Evolutionary conservation across 768 basidiomycete species (phyloP), one percentile per base, ranked within the genome.

Genomic region (Tylopilus vinaceipallidus): DNA sequence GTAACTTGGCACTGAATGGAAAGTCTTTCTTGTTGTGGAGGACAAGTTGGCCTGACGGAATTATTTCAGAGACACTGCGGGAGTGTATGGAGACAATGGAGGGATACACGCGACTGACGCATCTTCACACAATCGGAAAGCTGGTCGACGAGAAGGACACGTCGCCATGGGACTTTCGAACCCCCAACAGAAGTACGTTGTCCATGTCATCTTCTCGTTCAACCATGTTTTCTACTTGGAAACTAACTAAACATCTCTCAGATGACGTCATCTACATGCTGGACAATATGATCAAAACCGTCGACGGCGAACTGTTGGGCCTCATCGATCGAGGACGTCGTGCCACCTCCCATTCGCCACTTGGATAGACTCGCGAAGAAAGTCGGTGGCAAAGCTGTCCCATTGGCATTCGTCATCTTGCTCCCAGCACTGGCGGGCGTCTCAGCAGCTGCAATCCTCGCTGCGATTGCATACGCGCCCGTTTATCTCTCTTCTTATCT

Each of bases 1-100:
- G 57, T 6, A 55, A 46, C 9, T 43, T 64, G 17, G 58, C 58
- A 5, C 57, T 49, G 29, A 45, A 52, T 22, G 9, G 62, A 7
- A 42, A 50, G 53, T 52, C 6, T 45, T 43, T 19, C 0, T 14
- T 3, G 17, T n/a, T 10, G 12, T 7, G 9, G 14, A 5, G 36
- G n/a, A n/a, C 6, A 52, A 35, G 62, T 19, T 0, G 11, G 6
- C 27, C n/a, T n/a, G 17, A n/a, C n/a, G n/a, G n/a, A n/a, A n/a
- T n/a, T n/a, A n/a, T n/a, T n/a, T 4, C 26, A 29, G 40, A 42
- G 8, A 12, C 4, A 17, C 34, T 35, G 3, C 34, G 34, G n/a
- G n/a, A 42, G 7, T 6, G 2, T 29, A 42, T 19, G 27, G 17
- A n/a, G 4, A 0, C 4, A 8, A 12, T 17, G 27, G 7, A 6